Evolutionary conservation across 2,329 filamentous ascomycete genomes (phyloP), one percentile per base, ranked within the genome.

Genomic region (Fusarium sp.): DNA sequence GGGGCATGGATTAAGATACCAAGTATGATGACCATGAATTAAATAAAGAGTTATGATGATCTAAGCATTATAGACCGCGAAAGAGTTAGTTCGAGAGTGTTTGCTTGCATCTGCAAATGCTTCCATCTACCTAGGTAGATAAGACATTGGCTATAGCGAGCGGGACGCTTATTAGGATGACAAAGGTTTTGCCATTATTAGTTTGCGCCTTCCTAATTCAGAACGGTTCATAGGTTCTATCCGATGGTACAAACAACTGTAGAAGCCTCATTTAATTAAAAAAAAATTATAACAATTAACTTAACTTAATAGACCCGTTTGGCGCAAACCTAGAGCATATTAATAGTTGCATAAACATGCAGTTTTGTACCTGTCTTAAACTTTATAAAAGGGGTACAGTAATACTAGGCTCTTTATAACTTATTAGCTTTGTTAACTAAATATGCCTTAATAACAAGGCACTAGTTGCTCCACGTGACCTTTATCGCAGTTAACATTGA

Each of bases 1-100:
- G 58, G 38, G 56, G 41, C 44, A 59, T 68, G 40, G 49, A 40
- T 52, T 47, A 60, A 45, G 57, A 72, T 72, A 65, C 54, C 62
- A 74, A 62, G 51, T 56, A 48, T 48, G 18, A n/a, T 48, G 30
- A 1, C 46, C 46, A 56, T 58, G 38, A 30, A 47, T 41, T 41
- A 41, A 27, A 13, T 27, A 16, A 52, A 52, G 54, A 40, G 24
- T 30, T 62, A 30, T n/a, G 1, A 52, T 29, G 40, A 22, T 41
- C 43, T 47, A n/a, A 20, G 30, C 16, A 48, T n/a, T 18, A 18
- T n/a, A 44, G 22, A 15, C 20, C 20, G 3, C 16, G 11, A 43
- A 20, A 18, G 16, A 34, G n/a, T 22, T 52, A 22, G 49, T 25
- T 6, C 22, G 18, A 15, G 6, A 34, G 20, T 40, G 30, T 22